Evolutionary conservation across 306 rosid species (phyloP).

Genomic region (Dryas drummondii): DNA sequence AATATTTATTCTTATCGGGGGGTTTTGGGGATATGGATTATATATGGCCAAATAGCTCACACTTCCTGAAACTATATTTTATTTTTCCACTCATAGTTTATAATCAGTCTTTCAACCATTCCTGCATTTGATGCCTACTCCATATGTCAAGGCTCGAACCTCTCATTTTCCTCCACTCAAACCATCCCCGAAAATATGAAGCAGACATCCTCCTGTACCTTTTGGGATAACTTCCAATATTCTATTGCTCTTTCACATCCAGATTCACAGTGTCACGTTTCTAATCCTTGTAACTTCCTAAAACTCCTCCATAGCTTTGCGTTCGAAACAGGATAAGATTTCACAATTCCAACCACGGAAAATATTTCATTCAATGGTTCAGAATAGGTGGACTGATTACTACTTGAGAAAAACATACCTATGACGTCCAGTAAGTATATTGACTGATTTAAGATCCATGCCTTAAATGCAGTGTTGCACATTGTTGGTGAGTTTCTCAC

Average conservation of each 20-base stretch:
- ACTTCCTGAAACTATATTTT: neutral
- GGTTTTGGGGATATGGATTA: neutral
- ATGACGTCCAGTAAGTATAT: too few species aligned
- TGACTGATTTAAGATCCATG: too few species aligned
- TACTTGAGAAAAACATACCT: too few species aligned
- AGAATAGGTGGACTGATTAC: too few species aligned
- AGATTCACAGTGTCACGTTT: neutral
- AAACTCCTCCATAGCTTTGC: neutral
- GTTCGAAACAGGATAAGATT: neutral
- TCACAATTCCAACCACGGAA: too few species aligned
- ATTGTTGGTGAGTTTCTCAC: too few species aligned
- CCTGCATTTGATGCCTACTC: too few species aligned
- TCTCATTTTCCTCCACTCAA: neutral
- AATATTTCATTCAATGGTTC: too few species aligned
- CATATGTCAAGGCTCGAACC: neutral
- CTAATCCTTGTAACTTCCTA: neutral
- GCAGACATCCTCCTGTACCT: neutral
- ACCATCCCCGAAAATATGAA: neutral
- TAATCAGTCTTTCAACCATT: too few species aligned
- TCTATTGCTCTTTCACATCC: neutral
- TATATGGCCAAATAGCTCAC: neutral
- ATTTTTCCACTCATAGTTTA: too few species aligned
- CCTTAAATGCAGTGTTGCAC: too few species aligned
- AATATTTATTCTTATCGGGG: neutral
- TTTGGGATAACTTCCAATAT: neutral